Percentiles rank a stretch among this genome's conserved stretches.
Evolutionary conservation across 768 basidiomycete genomes (phyloP).

Genomic region (Solioccasus polychromus): DNA sequence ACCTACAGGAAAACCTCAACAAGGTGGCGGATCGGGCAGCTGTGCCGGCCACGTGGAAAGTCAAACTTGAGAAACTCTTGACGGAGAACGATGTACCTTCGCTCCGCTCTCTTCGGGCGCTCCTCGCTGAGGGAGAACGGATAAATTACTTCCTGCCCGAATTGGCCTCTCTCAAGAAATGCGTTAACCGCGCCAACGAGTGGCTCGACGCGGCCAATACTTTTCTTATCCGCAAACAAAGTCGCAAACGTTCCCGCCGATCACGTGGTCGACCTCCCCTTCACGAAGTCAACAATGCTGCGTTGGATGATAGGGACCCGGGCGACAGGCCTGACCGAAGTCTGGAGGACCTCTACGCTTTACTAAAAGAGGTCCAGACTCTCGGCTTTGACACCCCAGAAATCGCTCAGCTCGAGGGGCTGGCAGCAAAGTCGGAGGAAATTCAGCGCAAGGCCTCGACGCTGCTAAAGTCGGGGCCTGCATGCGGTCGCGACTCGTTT

Average conservation of each 20-base stretch:
- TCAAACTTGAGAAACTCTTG: constrained; percentile 64
- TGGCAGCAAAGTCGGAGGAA: constrained; percentile 65
- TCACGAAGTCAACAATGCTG: constrained; percentile 38
- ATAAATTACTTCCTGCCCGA: constrained; percentile 76
- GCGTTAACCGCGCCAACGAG: constrained; percentile 76
- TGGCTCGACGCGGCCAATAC: constrained; percentile 86
- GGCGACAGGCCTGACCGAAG: constrained; percentile 69
- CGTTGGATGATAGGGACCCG: constrained; percentile 44
- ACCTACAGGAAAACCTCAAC: constrained; percentile 62
- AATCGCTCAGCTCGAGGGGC: constrained; percentile 50
- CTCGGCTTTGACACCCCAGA: constrained; percentile 87
- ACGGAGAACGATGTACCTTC: constrained; percentile 67
- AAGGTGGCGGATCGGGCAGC: constrained; percentile 70
- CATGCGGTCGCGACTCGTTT: constrained; percentile 52
- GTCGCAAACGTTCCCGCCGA: constrained; percentile 69
- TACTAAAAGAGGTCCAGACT: constrained; percentile 68
- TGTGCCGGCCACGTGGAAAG: constrained; percentile 72
- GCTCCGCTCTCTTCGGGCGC: constrained; percentile 72
- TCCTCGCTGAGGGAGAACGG: constrained; percentile 88
- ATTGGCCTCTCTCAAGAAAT: constrained; percentile 67
- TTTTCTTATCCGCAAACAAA: constrained; percentile 77
- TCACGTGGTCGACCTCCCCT: constrained; percentile 53
- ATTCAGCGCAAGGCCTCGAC: constrained; percentile 52
- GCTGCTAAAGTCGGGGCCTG: constrained; percentile 44
- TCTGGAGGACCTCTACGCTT: constrained; percentile 64